phyloP scores from a whole-genome alignment of 352 stramenopile species.

The Pythium vanterpoolii region DNA sequence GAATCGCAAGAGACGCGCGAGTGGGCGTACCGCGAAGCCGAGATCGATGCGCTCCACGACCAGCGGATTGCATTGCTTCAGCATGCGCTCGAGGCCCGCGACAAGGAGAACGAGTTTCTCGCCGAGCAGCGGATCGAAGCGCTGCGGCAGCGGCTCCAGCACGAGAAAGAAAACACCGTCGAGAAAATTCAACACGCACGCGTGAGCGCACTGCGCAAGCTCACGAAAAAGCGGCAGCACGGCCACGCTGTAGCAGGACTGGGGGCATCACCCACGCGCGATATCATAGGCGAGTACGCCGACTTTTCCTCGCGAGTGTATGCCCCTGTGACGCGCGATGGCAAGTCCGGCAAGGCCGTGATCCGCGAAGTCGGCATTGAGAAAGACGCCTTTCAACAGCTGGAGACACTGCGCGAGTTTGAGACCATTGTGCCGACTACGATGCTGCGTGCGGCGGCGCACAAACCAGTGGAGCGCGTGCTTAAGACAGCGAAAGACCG shows the following conservation, averaged over 20 bases:
- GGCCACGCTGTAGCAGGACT: too few relatives aligned
- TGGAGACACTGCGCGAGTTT: conserved; percentile 58
- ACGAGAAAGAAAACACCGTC: conserved; percentile 74
- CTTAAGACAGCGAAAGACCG: conserved; percentile 71
- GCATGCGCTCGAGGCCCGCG: conserved; percentile 82
- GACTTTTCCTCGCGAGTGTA: conserved; percentile 86
- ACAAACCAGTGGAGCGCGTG: conserved; percentile 48
- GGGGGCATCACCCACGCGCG: conserved; percentile 39
- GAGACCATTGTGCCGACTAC: conserved; percentile 50
- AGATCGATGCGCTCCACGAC: conserved; percentile 85
- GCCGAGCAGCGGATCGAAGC: conserved; percentile 89
- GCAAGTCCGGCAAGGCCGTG: conserved; percentile 50
- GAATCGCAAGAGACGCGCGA: conserved; percentile 90
- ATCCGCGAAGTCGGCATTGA: conserved; percentile 58
- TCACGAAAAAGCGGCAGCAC: conserved; percentile 82
- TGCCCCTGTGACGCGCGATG: conserved; percentile 60
- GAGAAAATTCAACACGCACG: conserved; percentile 83
- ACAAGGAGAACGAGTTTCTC: conserved; percentile 90
- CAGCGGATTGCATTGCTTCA: conserved; percentile 76
- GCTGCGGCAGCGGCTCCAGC: conserved; percentile 71
- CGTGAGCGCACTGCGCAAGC: conserved; percentile 87
- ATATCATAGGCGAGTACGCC: conserved; percentile 89
- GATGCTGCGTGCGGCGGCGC: conserved; percentile 48
- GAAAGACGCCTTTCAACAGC: conserved; percentile 43
- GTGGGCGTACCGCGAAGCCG: conserved; percentile 84